Evolutionary conservation across 768 basidiomycete species (phyloP).

Genomic region (Suillus brevipes): DNA sequence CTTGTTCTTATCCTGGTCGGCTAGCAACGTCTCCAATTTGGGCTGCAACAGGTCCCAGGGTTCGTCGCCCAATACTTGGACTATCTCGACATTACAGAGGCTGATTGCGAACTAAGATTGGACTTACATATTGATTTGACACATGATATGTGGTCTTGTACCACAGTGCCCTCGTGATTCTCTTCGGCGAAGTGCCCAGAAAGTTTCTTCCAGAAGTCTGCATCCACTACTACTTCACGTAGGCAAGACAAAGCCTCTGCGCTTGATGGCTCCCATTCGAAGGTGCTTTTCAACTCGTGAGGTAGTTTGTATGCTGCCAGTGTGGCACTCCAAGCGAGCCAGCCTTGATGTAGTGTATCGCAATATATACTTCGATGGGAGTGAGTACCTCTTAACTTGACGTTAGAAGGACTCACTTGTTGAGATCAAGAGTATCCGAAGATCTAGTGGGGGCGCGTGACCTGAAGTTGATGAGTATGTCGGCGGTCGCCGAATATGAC

Average conservation of each 20-base stretch:
- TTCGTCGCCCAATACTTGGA: conserved; percentile 67
- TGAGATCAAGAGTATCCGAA: conserved; percentile 1
- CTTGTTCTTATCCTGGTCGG: conserved; percentile 78
- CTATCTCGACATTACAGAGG: conserved; percentile 15
- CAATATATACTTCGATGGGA: conserved; percentile 43
- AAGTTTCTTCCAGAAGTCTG: conserved; percentile 68
- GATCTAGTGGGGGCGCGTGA: conserved; percentile 33
- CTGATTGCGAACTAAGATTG: neutral
- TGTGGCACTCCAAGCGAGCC: conserved; percentile 61
- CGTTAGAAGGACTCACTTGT: conserved; percentile 1
- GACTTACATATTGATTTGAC: conserved; percentile 75
- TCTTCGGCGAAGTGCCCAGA: conserved; percentile 76
- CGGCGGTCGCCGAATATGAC: conserved; percentile 51
- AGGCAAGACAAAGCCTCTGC: conserved; percentile 50
- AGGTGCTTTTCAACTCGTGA: conserved; percentile 46
- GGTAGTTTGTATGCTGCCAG: conserved; percentile 50
- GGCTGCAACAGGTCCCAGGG: conserved; percentile 62
- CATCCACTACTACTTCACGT: conserved; percentile 44
- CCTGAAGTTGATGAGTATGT: conserved; percentile 58
- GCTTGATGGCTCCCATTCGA: conserved; percentile 60
- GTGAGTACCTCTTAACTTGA: neutral
- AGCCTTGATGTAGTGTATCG: conserved; percentile 63
- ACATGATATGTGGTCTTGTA: conserved; percentile 68
- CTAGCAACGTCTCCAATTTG: conserved; percentile 60
- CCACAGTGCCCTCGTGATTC: conserved; percentile 62